Evolutionary conservation across 1,284 basidiomycete species (phyloP), one percentile per base, ranked within the genome.

Genomic region (Ceratobasidium theobromae): DNA sequence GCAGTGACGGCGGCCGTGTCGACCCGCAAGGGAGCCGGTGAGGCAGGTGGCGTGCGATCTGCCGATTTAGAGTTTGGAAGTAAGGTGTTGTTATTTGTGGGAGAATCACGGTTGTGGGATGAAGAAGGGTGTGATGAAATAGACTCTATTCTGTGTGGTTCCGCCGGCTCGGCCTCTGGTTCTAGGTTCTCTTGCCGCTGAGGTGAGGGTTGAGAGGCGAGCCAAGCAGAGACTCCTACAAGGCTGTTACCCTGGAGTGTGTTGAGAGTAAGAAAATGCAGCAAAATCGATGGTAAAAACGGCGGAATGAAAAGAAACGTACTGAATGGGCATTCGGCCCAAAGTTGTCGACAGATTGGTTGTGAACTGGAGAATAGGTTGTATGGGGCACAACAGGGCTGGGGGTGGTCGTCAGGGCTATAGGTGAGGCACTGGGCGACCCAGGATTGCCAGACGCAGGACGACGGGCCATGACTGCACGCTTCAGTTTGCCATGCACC

Each of bases 401-500:
- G 4, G 67, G 68, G 12, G 70, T 54, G 18, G 35, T 40, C 6
- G 71, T 58, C n/a, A 68, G 64, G 2, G 68, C 51, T 12, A 55
- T 55, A 9, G 40, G 52, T 8, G 75, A 75, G 62, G 72, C 68
- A 6, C 75, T 71, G 28, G 74, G 69, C 4, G 75, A 67, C n/a
- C 54, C 53, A 14, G 66, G 38, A 27, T 54, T 40, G 8, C 52
- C 57, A 21, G 77, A 76, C 8, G 77, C 49, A 11, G 60, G 60
- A 5, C 89, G 83, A 73, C 88, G 88, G 1, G 88, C 82, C 79
- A 88, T 86, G 69, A 94, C 79, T 0, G 90, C 88, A 68, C 86
- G 87, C 78, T 94, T 94, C 71, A 94, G 82, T 69, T 86, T 88
- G 2, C 83, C 82, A 71, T 86, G 85, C 72, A 95, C 91, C 18